A percentile compares a stretch with the other conserved stretches of the same genome.
phyloP scores from a whole-genome alignment of 2,329 filamentous ascomycete species.

The Cytospora piceicola region DNA sequence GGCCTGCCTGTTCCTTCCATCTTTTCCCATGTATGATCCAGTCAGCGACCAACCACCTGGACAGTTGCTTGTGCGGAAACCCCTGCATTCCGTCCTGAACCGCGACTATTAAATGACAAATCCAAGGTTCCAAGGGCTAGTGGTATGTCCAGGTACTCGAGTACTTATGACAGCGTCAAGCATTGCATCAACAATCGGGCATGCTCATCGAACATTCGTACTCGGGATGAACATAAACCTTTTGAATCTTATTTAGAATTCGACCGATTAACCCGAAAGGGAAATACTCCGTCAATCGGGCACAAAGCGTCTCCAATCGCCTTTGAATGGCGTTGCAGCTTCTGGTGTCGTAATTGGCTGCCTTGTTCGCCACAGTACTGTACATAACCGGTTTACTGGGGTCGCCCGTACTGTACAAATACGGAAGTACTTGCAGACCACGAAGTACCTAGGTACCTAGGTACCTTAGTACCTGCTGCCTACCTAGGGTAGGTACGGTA shows the following conservation, averaged over 20 bases:
- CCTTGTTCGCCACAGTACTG: conserved; percentile 9
- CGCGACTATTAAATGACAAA: neutral
- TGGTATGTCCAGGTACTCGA: neutral
- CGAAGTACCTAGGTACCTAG: conserved; percentile 1
- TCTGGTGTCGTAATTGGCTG: conserved; percentile 17
- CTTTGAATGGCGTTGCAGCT: conserved; percentile 12
- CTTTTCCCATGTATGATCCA: neutral
- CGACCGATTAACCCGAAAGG: conserved; percentile 2
- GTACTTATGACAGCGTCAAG: neutral
- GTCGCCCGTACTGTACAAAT: neutral
- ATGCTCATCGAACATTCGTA: neutral
- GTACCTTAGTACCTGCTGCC: neutral
- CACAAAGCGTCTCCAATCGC: conserved; percentile 6
- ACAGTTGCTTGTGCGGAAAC: neutral
- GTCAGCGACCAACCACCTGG: neutral
- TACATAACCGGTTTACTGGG: neutral
- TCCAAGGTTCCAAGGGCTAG: neutral
- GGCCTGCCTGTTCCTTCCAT: neutral
- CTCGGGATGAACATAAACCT: neutral
- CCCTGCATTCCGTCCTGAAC: neutral
- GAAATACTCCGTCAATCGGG: conserved; percentile 14
- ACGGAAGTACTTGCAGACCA: neutral
- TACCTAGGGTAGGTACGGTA: no score
- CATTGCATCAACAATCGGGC: neutral
- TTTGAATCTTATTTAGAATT: neutral